Evolutionary conservation across 2,329 filamentous ascomycete genomes (phyloP), one percentile per base, ranked within the genome.

Genomic region (Neofusicoccum ribis): DNA sequence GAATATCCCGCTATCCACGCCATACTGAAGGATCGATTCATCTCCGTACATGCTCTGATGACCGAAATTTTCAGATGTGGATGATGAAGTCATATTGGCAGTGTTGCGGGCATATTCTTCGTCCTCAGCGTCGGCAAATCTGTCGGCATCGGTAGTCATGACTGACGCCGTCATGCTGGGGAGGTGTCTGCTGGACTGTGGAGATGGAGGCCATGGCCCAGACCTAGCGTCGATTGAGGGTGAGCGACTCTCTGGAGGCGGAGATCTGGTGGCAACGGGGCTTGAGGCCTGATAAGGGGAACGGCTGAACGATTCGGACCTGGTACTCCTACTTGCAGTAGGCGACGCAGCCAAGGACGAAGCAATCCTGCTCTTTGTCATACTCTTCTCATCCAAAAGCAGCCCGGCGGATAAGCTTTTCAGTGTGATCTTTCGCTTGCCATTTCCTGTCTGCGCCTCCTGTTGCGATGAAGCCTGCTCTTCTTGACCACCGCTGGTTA

Each of bases 381-480:
- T 65, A n/a, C 23, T 44, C 23, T 44, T 60, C 31, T 65, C 63
- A 39, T 61, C 54, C 47, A 65, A 14, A 20, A 65, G 47, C 34
- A 91, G 75, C 68, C 84, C 85, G 14, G 88, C 89, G 23, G 85
- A 84, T 37, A 92, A 85, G 59, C 85, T 85, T 15, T 85, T 83
- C n/a, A 91, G 78, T 15, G 82, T 84, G 56, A 91, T 80, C 65
- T 88, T 85, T 27, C 89, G 83, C 73, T 90, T 91, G 23, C 88
- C 89, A 66, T 88, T 81, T 73, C 86, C 89, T 27, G 82, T 47
- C 27, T 51, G 27, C 67, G 54, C 23, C 15, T 58, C 39, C 14
- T 58, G 27, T n/a, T 20, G 31, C 17, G 23, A 39, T 52, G 11
- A 61, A 64, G 15, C 63, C 43, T n/a, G 51, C 67, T 54, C 70